These are phyloP conservation scores for Stropharia rugosoannulata DNA, from an alignment of 768 basidiomycete species.

Conservation along the genomic window DNA sequence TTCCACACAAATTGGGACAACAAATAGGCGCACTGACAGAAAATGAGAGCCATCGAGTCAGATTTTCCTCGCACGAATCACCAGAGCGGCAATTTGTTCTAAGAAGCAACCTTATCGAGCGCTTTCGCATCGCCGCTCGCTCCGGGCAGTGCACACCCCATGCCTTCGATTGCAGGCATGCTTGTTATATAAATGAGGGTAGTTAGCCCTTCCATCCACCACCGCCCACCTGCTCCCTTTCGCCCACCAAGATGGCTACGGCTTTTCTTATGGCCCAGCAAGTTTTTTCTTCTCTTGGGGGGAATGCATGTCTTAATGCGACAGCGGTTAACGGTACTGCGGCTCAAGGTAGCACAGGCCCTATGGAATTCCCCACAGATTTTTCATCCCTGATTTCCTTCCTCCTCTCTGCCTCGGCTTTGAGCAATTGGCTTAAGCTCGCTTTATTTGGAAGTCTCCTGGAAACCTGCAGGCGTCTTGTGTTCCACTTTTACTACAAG, in stretches of 20 bases:
- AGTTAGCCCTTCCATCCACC: neutral
- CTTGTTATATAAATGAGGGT: neutral
- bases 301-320: neutral
- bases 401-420: constrained; percentile 51
- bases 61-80: too few relatives aligned
- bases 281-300: constrained; percentile 18
- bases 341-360: constrained; percentile 8
- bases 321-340: constrained; percentile 14
- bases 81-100: too few relatives aligned
- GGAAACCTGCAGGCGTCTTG: constrained; percentile 54
- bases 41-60: too few relatives aligned
- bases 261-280: constrained; percentile 23
- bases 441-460: constrained; percentile 60
- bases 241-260: constrained; percentile 18
- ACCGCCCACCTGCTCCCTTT: neutral
- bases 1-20: too few relatives aligned
- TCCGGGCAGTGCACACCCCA: neutral
- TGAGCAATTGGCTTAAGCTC: constrained; percentile 66
- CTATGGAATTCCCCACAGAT: constrained; percentile 15
- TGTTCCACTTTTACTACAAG: constrained; percentile 39
- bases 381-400: constrained; percentile 37
- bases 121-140: too few relatives aligned
- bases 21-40: too few relatives aligned
- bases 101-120: too few relatives aligned
- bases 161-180: neutral